These are phyloP conservation scores for Pinus taeda DNA, from an alignment of 75 land plant genomes.

Conservation along the genomic window DNA sequence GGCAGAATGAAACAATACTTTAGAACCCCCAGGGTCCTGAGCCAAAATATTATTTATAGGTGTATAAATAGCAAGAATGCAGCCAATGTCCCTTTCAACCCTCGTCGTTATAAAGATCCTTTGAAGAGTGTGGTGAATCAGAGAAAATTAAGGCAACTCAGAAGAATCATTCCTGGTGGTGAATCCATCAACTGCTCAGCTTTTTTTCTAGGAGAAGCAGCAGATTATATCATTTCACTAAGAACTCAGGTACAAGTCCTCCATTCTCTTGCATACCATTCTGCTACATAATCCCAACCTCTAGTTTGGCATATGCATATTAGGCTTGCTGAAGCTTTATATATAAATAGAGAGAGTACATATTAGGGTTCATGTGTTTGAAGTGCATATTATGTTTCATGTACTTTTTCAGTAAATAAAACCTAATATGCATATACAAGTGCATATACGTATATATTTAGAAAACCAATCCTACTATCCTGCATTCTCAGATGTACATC, in stretches of 20 bases:
- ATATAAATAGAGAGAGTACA: too few species aligned
- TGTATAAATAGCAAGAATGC: not conserved
- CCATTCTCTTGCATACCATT: constrained; percentile 1
- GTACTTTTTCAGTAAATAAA: too few species aligned
- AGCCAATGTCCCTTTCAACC: not conserved
- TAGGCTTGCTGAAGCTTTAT: too few species aligned
- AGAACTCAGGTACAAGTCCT: constrained; percentile 14
- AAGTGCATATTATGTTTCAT: too few species aligned
- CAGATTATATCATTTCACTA: constrained; percentile 5
- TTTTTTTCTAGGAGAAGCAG: not conserved
- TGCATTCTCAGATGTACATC: too few species aligned
- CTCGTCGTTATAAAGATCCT: not conserved
- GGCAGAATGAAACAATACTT: not conserved
- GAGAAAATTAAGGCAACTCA: not conserved
- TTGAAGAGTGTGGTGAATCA: not conserved
- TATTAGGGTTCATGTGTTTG: too few species aligned
- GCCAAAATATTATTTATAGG: not conserved
- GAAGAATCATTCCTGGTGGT: constrained; percentile 7
- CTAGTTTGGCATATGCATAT: too few species aligned
- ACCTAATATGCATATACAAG: too few species aligned
- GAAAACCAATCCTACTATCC: too few species aligned
- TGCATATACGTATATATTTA: too few species aligned
- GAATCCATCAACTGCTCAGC: constrained; percentile 3
- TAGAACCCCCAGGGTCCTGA: not conserved
- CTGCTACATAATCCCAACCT: too few species aligned